phyloP scores from a whole-genome alignment of 169 alveolate genomes.

The Eimeria sp. region DNA sequence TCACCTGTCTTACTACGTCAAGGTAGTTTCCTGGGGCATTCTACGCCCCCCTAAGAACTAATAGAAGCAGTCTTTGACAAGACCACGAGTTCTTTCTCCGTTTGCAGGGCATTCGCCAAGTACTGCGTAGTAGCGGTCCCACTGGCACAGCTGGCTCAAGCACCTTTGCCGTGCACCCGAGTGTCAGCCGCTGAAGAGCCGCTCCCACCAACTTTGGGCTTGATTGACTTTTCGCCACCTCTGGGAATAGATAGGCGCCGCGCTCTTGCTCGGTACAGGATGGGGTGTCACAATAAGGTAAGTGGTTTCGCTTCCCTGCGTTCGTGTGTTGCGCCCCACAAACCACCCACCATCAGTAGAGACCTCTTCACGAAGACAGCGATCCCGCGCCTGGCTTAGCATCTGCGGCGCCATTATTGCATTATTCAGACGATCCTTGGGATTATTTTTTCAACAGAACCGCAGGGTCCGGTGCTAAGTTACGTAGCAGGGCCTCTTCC shows the following conservation, averaged over 20 bases:
- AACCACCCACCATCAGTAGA: background rate
- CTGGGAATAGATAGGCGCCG: slow-evolving; percentile 76
- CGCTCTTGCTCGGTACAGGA: slow-evolving; percentile 71
- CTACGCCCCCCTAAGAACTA: background rate
- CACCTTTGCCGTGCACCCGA: slow-evolving; percentile 45
- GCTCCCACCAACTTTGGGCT: slow-evolving; percentile 63
- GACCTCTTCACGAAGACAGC: background rate
- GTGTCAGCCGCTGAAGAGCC: slow-evolving; percentile 13
- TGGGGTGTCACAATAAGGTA: slow-evolving; percentile 82
- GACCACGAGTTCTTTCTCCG: background rate
- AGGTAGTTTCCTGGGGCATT: background rate
- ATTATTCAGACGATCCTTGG: background rate
- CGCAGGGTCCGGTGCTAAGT: background rate
- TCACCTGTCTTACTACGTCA: background rate
- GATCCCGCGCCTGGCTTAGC: background rate
- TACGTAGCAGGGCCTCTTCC: background rate
- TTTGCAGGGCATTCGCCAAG: slow-evolving; percentile 77
- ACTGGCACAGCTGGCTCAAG: slow-evolving; percentile 75
- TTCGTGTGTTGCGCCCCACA: background rate
- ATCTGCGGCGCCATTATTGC: background rate
- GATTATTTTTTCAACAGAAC: background rate
- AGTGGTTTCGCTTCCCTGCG: background rate
- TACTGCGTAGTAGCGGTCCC: slow-evolving; percentile 80
- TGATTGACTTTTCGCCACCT: slow-evolving; percentile 73
- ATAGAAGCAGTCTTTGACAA: background rate